Evolutionary conservation across 371 early-diverging fungal species (phyloP).

Genomic region (Mucor irregularis): DNA sequence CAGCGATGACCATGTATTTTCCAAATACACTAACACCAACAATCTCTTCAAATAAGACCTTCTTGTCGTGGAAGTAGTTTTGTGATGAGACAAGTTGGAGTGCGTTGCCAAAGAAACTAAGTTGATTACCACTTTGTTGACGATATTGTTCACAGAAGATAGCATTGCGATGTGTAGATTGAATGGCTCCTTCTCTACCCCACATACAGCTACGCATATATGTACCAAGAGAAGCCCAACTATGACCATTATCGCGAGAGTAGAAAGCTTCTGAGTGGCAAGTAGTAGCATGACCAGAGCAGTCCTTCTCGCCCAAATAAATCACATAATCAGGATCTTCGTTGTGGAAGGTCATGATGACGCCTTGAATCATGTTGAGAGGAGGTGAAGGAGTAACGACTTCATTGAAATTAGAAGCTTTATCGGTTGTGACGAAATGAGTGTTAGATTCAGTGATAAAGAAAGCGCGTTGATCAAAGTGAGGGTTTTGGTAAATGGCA

Average conservation of each 20-base stretch:
- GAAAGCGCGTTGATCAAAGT: constrained; percentile 68
- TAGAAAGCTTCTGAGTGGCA: constrained; percentile 78
- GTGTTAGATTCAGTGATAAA: constrained; percentile 64
- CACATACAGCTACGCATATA: constrained; percentile 81
- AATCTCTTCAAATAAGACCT: constrained; percentile 60
- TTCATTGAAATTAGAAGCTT: constrained; percentile 61
- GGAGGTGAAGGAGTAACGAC: constrained; percentile 63
- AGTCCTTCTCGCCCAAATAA: constrained; percentile 67
- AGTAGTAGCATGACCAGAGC: constrained; percentile 33
- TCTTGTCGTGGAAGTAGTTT: constrained; percentile 55
- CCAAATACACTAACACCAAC: constrained; percentile 79
- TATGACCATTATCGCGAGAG: constrained; percentile 69
- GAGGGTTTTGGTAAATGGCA: constrained; percentile 69
- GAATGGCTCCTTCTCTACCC: constrained; percentile 67
- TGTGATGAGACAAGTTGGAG: constrained; percentile 56
- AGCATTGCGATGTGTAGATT: constrained; percentile 42
- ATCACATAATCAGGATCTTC: constrained; percentile 75
- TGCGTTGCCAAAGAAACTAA: constrained; percentile 40
- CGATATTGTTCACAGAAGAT: constrained; percentile 75
- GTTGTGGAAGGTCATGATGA: constrained; percentile 82
- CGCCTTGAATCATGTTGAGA: constrained; percentile 42
- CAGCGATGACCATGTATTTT: constrained; percentile 84
- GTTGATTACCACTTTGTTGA: constrained; percentile 63
- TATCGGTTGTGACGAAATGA: constrained; percentile 72
- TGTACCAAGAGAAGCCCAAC: constrained; percentile 69